Evolutionary conservation across 192 early-diverging fungal genomes (phyloP).

Genomic region (Gonapodya prolifera): DNA sequence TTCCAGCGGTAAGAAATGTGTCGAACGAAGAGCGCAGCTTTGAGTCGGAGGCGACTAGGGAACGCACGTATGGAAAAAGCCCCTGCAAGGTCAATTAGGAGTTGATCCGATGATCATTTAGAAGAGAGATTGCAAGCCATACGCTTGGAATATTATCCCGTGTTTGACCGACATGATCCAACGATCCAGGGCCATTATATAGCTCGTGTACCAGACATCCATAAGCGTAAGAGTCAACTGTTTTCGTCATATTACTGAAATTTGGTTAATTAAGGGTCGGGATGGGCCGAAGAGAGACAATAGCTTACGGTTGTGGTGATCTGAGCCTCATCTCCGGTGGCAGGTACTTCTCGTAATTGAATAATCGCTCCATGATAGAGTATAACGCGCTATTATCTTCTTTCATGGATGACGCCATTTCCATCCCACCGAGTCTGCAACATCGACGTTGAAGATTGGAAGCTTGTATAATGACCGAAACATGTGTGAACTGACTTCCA

Average conservation of each 20-base stretch:
- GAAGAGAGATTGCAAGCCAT: too few species aligned
- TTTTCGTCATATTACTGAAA: conserved; percentile 20
- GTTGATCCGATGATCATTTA: too few species aligned
- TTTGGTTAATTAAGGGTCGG: background rate
- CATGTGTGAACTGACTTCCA: conserved; percentile 43
- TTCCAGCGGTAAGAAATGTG: conserved; percentile 56
- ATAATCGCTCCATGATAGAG: conserved; percentile 44
- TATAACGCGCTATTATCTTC: conserved; percentile 53
- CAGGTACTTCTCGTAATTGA: conserved; percentile 52
- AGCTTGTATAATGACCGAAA: background rate
- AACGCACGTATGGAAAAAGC: conserved; percentile 45
- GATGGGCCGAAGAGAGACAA: background rate
- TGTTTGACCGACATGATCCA: conserved; percentile 16
- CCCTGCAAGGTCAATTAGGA: conserved; percentile 31
- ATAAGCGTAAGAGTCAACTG: conserved; percentile 72
- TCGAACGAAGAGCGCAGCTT: conserved; percentile 46
- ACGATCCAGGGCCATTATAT: conserved; percentile 47
- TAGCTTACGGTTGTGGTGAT: conserved; percentile 7
- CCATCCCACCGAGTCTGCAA: conserved; percentile 67
- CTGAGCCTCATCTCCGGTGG: conserved; percentile 58
- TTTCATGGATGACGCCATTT: conserved; percentile 55
- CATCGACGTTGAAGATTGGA: background rate
- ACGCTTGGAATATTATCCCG: conserved; percentile 6
- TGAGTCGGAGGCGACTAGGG: conserved; percentile 44
- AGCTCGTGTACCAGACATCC: conserved; percentile 71